Conservation (phyloP, 805 yeast species). For the Yarrowia porcina region DNA sequence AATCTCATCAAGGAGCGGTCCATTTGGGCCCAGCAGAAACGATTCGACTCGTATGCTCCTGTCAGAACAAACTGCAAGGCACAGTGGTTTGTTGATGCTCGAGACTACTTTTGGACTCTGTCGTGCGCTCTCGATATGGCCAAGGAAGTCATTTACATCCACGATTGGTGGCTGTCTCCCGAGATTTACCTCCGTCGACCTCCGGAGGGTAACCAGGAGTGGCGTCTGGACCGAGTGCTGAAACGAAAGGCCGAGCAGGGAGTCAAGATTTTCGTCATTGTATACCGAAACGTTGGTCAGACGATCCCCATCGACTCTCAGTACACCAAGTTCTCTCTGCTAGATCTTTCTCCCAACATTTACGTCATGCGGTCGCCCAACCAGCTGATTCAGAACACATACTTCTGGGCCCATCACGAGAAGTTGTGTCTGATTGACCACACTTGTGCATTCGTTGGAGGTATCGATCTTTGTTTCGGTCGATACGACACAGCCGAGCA, state of each 20-base stretch:
- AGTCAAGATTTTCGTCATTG: constrained; percentile 85
- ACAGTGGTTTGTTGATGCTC: constrained; percentile 94
- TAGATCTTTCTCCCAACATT: constrained; percentile 79
- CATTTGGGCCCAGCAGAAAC: constrained; percentile 66
- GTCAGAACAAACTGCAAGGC: constrained; percentile 80
- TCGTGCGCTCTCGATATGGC: constrained; percentile 92
- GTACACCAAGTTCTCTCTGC: constrained; percentile 90
- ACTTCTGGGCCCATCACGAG: constrained; percentile 99
- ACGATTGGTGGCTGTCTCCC: constrained; percentile 99
- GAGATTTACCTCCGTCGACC: constrained; percentile 92
- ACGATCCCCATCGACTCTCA: constrained; percentile 91
- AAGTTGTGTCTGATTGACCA: constrained; percentile 84
- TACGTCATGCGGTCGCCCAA: constrained; percentile 93
- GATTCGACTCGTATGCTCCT: constrained; percentile 93
- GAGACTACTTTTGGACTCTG: constrained; percentile 96
- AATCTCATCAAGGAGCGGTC: constrained; percentile 63
- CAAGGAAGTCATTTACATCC: constrained; percentile 85
- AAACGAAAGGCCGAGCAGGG: constrained; percentile 92
- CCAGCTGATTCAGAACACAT: constrained; percentile 86
- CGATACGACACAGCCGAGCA: constrained; percentile 97
- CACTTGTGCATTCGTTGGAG: constrained; percentile 87
- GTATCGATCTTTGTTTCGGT: constrained; percentile 93
- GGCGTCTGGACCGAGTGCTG: constrained; percentile 83
- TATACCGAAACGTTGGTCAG: constrained; percentile 89
- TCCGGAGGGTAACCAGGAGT: constrained; percentile 90